A percentile compares a stretch with the other conserved stretches of the same genome.
phyloP scores from a whole-genome alignment of 108 stramenopile genomes.

The Nitzschia inconspicua region DNA sequence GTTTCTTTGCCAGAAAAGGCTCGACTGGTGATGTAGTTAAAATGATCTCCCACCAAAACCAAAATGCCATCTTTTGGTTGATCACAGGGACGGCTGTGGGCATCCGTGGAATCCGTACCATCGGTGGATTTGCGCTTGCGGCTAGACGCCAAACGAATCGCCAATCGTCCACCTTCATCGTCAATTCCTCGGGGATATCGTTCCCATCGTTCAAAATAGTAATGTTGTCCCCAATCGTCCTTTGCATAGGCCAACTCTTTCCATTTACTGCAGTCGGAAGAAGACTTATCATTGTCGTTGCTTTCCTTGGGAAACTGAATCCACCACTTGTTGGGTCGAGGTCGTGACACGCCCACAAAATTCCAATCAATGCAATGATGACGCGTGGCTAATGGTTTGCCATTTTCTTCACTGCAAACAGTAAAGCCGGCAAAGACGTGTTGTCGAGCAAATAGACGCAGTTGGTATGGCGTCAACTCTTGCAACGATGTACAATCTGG shows the following conservation, averaged over 20 bases:
- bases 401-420: constrained; percentile 10
- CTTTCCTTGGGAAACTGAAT: constrained; percentile 49
- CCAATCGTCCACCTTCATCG: constrained; percentile 30
- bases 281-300: constrained; percentile 14
- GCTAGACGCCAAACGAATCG: constrained; percentile 15
- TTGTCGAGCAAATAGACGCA: constrained; percentile 77
- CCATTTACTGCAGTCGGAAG: constrained; percentile 54
- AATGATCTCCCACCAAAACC: constrained; percentile 73
- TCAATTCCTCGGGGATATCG: constrained; percentile 40
- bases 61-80: constrained; percentile 49
- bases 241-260: constrained; percentile 82
- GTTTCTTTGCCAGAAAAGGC: constrained; percentile 24
- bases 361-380: constrained; percentile 94
- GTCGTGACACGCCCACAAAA: constrained; percentile 62
- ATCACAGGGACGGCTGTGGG: too few species aligned
- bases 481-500: constrained; percentile 22
- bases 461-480: constrained; percentile 45
- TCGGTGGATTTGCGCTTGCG: constrained; percentile 23
- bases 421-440: constrained; percentile 90
- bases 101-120: background rate
- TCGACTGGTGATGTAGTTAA: constrained; percentile 65
- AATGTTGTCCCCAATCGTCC: constrained; percentile 71
- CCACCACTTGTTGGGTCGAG: constrained; percentile 89
- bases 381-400: constrained; percentile 51
- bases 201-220: constrained; percentile 87